phyloP scores from a whole-genome alignment of 108 stramenopile genomes.

The Hondaea fermentalgiana region DNA sequence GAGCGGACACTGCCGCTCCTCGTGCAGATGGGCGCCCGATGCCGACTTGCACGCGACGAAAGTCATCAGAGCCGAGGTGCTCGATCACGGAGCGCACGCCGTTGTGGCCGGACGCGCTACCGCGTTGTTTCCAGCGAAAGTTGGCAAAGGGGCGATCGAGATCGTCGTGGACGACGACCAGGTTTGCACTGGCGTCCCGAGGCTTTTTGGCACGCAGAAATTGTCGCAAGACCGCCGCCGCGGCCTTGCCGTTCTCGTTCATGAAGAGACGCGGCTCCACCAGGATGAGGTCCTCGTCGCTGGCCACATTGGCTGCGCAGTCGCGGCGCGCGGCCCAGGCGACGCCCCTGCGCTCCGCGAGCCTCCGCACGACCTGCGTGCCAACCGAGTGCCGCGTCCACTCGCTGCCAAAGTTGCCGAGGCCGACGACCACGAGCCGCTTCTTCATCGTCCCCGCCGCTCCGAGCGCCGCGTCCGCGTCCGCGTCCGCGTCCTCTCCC shows the following conservation, averaged over 20 bases:
- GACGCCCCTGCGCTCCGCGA: not conserved
- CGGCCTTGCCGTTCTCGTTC: conserved; percentile 15
- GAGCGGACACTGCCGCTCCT: not conserved
- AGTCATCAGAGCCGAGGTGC: not conserved
- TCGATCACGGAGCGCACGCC: not conserved
- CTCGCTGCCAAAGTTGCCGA: conserved; percentile 1
- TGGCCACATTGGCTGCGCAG: not conserved
- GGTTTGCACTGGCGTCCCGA: not conserved
- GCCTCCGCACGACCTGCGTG: not conserved
- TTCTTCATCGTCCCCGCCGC: not conserved
- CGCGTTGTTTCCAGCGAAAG: not conserved
- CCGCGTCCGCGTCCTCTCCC: not conserved
- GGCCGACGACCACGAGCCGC: not conserved
- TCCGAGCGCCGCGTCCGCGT: not conserved
- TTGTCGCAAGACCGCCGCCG: not conserved
- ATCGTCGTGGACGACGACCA: conserved; percentile 1
- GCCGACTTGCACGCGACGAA: not conserved
- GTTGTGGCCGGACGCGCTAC: not conserved
- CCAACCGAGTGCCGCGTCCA: conserved; percentile 5
- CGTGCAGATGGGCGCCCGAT: not conserved
- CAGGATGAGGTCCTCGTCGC: not conserved
- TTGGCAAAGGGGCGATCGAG: not conserved
- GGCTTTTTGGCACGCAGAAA: not conserved
- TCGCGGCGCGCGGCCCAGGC: not conserved
- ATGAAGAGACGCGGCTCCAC: not conserved